Percentiles rank a stretch among this genome's conserved stretches.
These are phyloP conservation scores for Tulasnella calospora DNA, from an alignment of 768 basidiomycete species.

Conservation along the genomic window DNA sequence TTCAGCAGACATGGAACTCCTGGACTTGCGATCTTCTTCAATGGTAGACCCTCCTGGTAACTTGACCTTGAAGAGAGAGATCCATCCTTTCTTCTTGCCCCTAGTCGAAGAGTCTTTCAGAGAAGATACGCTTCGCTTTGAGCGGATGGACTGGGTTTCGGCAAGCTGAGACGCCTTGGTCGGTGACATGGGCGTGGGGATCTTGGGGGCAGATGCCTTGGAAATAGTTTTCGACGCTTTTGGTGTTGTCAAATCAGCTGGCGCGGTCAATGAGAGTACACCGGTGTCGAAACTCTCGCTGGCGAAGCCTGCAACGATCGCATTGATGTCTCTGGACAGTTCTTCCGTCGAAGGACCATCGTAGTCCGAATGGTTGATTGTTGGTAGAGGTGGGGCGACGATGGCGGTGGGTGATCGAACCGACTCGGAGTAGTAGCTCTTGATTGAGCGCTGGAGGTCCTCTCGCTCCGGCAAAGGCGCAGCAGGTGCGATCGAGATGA, in stretches of 20 bases:
- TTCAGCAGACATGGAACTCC: neutral
- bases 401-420: conserved; percentile 1
- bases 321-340: conserved; percentile 11
- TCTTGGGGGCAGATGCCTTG: neutral
- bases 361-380: conserved; percentile 19
- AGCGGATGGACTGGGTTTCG: conserved; percentile 17
- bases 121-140: conserved; percentile 13
- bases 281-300: conserved; percentile 10
- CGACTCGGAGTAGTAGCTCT: conserved; percentile 21
- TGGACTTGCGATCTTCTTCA: conserved; percentile 7
- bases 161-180: conserved; percentile 1
- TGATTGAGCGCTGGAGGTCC: conserved; percentile 17
- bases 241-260: neutral
- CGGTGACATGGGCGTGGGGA: conserved; percentile 2
- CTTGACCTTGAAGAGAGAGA: conserved; percentile 25
- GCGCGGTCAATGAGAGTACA: conserved; percentile 16
- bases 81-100: conserved; percentile 24
- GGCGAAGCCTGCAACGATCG: conserved; percentile 19
- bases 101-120: neutral
- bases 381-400: neutral
- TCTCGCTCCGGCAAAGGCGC: conserved; percentile 20
- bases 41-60: conserved; percentile 13
- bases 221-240: neutral
- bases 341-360: conserved; percentile 5
- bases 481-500: conserved; percentile 5